Base-by-base conservation (phyloP, 139 green algal species). In the Tetraselmis striata region DNA sequence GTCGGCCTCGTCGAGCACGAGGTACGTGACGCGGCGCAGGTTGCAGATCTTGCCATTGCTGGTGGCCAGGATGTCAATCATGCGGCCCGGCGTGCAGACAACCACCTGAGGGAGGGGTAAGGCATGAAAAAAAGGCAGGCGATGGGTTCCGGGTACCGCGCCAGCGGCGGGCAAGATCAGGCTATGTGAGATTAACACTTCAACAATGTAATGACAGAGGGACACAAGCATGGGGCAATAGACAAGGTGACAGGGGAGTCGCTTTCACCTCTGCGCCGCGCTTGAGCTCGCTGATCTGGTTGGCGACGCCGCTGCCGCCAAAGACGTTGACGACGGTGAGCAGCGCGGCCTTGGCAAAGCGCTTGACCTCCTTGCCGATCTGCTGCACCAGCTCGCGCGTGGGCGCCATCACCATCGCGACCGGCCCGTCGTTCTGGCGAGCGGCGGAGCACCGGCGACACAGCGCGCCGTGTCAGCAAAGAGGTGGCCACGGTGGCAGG, bases 1-100 rank as follows among this genome's bases (percentile, higher is more conserved):
- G 82, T 99, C 97, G 0, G 97, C 97, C 89, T 99, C 97, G 80
- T 99, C 97, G 86, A 99, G 83, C 23, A 99, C 97, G 45, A 99
- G 85, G 87, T 97, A 98, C 0, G 96, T 99, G 28, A 99, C 96
- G 1, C 97, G 89, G 45, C 91, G 86, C 82, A 98, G 78, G 88
- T 99, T 99, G 59, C 96, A 98, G 86, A 99, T 97, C 83, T 95
- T 96, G 81, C 96, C 93, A 80, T 86, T 85, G 80, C 84, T 86
- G 26, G 93, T 98, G 29, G 92, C 93, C 25, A 99, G 90, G 45
- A 99, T 92, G 90, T 99, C 97, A 74, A 99, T 99, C 93, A 99
- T 97, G 84, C 97, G 94, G 23, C 97, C 97, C 1, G 97, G 97
- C 1, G 97, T 99, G 87, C 94, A 98, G 0, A 95, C 91, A 28